These are phyloP conservation scores for Aspergillus phoenicis DNA, from an alignment of 2,329 filamentous ascomycete species.

Conservation along the genomic window DNA sequence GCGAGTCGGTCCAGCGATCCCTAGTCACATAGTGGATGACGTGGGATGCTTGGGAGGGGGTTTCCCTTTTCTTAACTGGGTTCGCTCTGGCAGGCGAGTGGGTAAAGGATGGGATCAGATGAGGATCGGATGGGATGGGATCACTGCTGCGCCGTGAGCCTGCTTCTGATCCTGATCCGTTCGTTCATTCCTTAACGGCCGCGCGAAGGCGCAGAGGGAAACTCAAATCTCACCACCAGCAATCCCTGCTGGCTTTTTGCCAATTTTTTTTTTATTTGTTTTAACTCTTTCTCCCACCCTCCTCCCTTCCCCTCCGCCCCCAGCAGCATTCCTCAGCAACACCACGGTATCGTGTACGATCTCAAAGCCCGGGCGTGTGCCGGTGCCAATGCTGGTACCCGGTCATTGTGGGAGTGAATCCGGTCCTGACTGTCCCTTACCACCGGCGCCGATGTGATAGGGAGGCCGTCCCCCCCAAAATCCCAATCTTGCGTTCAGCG, in stretches of 20 bases:
- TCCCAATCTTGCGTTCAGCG: neutral
- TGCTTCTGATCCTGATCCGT: neutral
- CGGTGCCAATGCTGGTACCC: slow-evolving; percentile 16
- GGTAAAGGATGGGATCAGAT: neutral
- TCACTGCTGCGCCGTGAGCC: neutral
- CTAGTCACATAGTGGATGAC: slow-evolving; percentile 14
- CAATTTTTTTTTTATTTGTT: too few relatives aligned
- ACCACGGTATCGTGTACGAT: slow-evolving; percentile 16
- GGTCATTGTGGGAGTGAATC: neutral
- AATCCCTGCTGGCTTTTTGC: slow-evolving; percentile 2
- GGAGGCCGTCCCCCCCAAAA: neutral
- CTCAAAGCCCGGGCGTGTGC: slow-evolving; percentile 12
- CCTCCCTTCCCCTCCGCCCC: slow-evolving; percentile 2
- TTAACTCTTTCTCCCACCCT: neutral
- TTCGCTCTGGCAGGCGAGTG: neutral
- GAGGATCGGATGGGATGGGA: too few relatives aligned
- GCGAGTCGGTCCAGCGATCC: neutral
- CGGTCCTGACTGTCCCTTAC: too few relatives aligned
- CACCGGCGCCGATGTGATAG: slow-evolving; percentile 13
- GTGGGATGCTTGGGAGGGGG: slow-evolving; percentile 11
- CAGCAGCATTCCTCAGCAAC: slow-evolving; percentile 17
- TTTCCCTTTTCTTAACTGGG: neutral
- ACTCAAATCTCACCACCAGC: neutral
- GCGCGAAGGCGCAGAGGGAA: slow-evolving; percentile 4
- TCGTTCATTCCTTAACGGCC: slow-evolving; percentile 3